phyloP scores from a whole-genome alignment of 345 rosid species.

The Cochlearia excelsa region DNA sequence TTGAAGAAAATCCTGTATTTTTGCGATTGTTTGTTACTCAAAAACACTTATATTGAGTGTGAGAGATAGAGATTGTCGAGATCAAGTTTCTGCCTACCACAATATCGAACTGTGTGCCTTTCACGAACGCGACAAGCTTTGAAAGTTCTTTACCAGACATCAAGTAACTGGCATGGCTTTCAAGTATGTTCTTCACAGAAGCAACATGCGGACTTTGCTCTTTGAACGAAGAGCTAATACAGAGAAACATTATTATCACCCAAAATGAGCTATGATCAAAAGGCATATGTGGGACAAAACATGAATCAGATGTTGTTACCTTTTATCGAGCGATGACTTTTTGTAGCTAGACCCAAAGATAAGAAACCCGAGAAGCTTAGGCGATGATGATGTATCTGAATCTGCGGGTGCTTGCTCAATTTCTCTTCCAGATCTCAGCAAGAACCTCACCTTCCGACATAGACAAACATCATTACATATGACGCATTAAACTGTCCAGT shows the following conservation, averaged over 20 bases:
- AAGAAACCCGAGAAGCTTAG: conserved; percentile 83
- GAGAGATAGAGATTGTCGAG: conserved; percentile 1
- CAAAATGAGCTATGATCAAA: conserved; percentile 2
- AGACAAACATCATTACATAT: conserved; percentile 8
- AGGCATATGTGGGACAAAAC: conserved; percentile 4
- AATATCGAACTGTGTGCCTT: conserved; percentile 98
- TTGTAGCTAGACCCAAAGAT: conserved; percentile 72
- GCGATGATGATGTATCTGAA: conserved; percentile 63
- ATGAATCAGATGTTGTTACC: conserved; percentile 42
- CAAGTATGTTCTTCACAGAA: conserved; percentile 84
- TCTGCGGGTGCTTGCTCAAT: conserved; percentile 70
- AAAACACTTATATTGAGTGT: conserved; percentile 4
- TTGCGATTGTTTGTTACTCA: conserved; percentile 1
- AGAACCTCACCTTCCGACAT: conserved; percentile 77
- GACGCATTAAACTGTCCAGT: conserved; percentile 6
- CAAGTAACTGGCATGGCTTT: conserved; percentile 92
- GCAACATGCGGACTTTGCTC: conserved; percentile 90
- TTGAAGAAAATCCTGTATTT: conserved; percentile 87
- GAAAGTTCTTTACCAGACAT: conserved; percentile 98
- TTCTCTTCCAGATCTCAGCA: conserved; percentile 96
- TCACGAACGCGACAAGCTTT: conserved; percentile 96
- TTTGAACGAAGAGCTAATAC: conserved; percentile 63
- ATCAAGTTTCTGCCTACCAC: conserved; percentile 54
- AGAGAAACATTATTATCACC: conserved; percentile 15
- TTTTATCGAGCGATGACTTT: conserved; percentile 70